Evolutionary conservation across 2,329 filamentous ascomycete species (phyloP).

Genomic region (Fusarium sulawesiense): DNA sequence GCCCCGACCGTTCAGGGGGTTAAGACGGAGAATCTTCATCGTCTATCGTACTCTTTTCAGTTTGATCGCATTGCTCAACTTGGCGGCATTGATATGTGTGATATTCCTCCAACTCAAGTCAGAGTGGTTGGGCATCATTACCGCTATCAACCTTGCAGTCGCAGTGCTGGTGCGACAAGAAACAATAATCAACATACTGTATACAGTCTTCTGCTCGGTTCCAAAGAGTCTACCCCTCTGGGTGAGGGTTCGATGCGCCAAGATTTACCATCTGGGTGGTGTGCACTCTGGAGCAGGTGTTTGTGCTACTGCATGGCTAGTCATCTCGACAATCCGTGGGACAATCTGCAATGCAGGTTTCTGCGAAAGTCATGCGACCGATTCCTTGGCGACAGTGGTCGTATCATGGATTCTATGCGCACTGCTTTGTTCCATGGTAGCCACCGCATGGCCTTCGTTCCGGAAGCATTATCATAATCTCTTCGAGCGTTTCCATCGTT

Average conservation of each 20-base stretch:
- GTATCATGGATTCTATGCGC: constrained; percentile 68
- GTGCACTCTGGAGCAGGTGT: constrained; percentile 63
- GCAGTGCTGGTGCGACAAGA: constrained; percentile 67
- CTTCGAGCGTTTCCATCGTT: constrained; percentile 79
- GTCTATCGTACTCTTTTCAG: constrained; percentile 69
- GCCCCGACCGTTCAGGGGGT: constrained; percentile 53
- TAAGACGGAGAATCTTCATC: constrained; percentile 61
- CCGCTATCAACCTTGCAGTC: constrained; percentile 61
- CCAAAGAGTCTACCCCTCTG: constrained; percentile 60
- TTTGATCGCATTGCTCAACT: constrained; percentile 62
- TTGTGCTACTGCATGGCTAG: constrained; percentile 62
- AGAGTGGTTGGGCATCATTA: constrained; percentile 56
- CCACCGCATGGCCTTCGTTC: constrained; percentile 72
- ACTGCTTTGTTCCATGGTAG: constrained; percentile 69
- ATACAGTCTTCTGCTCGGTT: constrained; percentile 58
- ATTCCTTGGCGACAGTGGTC: constrained; percentile 57
- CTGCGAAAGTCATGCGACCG: constrained; percentile 45
- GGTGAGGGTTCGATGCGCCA: constrained; percentile 60
- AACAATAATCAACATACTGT: constrained; percentile 63
- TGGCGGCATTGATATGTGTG: constrained; percentile 59
- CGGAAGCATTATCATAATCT: constrained; percentile 72
- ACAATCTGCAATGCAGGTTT: constrained; percentile 51
- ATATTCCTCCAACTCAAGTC: constrained; percentile 50
- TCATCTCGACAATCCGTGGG: constrained; percentile 56
- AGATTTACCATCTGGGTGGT: constrained; percentile 65